Conservation (phyloP, 2,329 filamentous ascomycete genomes). For the Trichophyton rubrum region DNA sequence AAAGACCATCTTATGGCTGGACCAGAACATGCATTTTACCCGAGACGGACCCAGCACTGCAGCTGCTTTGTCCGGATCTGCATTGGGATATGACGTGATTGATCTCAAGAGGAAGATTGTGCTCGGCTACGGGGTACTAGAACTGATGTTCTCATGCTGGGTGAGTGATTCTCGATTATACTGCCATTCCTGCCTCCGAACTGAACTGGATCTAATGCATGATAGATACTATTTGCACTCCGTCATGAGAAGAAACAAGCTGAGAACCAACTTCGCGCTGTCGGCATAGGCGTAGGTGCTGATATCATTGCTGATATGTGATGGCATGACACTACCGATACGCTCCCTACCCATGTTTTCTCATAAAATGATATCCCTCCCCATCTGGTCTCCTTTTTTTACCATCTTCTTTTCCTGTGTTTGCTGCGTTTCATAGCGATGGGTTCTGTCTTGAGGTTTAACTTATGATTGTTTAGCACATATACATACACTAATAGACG, state of each 20-base stretch:
- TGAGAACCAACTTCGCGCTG: not conserved
- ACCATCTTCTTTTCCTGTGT: not conserved
- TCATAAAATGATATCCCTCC: not conserved
- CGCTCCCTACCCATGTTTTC: not conserved
- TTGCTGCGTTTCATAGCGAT: not conserved
- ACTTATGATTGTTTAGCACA: not conserved
- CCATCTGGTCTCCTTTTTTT: not conserved
- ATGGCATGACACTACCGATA: not conserved
- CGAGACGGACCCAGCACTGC: not conserved
- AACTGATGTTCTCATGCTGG: constrained; percentile 82
- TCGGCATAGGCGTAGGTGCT: not conserved
- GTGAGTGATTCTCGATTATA: constrained; percentile 28
- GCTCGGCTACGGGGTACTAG: constrained; percentile 73
- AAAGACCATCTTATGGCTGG: not conserved
- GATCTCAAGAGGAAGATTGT: constrained; percentile 71
- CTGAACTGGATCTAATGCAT: not conserved
- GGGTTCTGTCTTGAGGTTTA: not conserved
- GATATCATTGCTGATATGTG: not conserved
- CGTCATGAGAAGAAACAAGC: constrained; percentile 1
- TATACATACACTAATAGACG: constrained; percentile 1
- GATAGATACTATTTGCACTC: constrained; percentile 4
- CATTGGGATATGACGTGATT: constrained; percentile 36
- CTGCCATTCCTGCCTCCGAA: no score
- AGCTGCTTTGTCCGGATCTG: not conserved
- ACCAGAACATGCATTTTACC: not conserved